Percentiles rank a stretch among this genome's conserved stretches.
These are phyloP conservation scores for Beauveria australis DNA, from an alignment of 2,329 filamentous ascomycete genomes.

Conservation along the genomic window DNA sequence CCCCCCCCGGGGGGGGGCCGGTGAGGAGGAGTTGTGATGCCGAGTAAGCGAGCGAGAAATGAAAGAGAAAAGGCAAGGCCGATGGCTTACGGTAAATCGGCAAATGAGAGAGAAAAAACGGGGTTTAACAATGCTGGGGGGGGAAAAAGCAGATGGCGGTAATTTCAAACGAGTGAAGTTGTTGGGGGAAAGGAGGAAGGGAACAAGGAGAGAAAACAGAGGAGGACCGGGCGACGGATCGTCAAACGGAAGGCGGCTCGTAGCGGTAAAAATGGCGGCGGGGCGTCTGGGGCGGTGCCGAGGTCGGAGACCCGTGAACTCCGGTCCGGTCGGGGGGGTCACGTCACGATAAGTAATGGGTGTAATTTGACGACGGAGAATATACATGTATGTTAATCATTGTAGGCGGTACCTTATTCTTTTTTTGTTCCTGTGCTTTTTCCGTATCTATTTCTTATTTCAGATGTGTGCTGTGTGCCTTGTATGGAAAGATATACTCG, in stretches of 20 bases:
- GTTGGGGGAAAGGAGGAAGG: not conserved
- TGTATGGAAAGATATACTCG: no score
- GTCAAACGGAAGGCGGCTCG: not conserved
- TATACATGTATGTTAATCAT: no score
- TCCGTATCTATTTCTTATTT: fast-evolving
- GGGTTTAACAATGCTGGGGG: no score
- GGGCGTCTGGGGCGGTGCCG: not conserved
- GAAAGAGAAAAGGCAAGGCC: not conserved
- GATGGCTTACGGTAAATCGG: not conserved
- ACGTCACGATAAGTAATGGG: no score
- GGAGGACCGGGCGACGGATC: not conserved
- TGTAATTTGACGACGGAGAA: no score
- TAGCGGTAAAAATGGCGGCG: not conserved
- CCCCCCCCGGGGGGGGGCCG: not conserved
- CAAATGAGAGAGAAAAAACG: no score
- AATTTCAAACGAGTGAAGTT: not conserved
- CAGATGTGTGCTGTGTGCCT: no score
- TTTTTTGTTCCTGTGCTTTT: no score
- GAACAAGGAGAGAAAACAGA: not conserved
- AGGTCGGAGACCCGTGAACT: not conserved
- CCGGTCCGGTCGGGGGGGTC: not conserved
- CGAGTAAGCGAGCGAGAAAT: not conserved
- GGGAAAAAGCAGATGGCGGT: no score
- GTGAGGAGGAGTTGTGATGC: not conserved
- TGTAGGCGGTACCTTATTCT: no score